phyloP scores from a whole-genome alignment of 805 yeast species.

The Pichia nanzhaoensis region DNA sequence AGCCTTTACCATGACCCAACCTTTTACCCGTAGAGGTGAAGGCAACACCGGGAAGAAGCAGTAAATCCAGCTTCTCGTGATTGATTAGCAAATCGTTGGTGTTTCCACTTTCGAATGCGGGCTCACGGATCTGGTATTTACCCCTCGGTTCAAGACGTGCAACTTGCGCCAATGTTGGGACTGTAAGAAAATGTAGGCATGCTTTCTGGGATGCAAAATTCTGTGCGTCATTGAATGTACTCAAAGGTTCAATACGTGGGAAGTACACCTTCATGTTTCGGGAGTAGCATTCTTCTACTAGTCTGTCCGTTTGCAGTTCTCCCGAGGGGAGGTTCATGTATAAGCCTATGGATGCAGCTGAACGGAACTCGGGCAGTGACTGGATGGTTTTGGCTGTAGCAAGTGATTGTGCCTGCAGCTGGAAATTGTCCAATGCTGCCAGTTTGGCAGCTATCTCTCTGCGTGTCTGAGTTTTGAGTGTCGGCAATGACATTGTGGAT shows the following conservation, averaged over 20 bases:
- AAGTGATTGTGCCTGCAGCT: conserved; percentile 5
- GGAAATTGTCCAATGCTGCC: neutral
- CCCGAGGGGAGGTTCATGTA: conserved; percentile 71
- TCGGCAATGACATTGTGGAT: conserved; percentile 3
- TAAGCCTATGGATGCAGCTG: conserved; percentile 49
- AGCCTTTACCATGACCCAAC: conserved; percentile 92
- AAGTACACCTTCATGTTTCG: conserved; percentile 45
- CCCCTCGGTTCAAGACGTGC: conserved; percentile 56
- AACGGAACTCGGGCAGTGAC: conserved; percentile 26
- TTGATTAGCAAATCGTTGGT: conserved; percentile 20
- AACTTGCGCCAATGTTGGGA: conserved; percentile 39
- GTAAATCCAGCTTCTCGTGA: conserved; percentile 45
- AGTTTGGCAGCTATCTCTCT: conserved; percentile 4
- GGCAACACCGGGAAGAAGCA: conserved; percentile 83
- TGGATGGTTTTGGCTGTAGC: too few species aligned
- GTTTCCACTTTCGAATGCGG: conserved; percentile 30
- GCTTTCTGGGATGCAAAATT: conserved; percentile 30
- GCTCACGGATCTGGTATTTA: conserved; percentile 61
- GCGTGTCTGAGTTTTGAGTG: conserved; percentile 5
- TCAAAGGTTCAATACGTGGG: conserved; percentile 38
- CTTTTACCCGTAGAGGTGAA: conserved; percentile 47
- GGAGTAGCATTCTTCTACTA: conserved; percentile 48
- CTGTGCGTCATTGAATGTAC: conserved; percentile 24
- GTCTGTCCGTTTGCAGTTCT: conserved; percentile 56
- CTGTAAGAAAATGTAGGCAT: conserved; percentile 50